Evolutionary conservation across 2,329 filamentous ascomycete genomes (phyloP), one percentile per base, ranked within the genome.

Genomic region (Hymenoscyphus repandus): DNA sequence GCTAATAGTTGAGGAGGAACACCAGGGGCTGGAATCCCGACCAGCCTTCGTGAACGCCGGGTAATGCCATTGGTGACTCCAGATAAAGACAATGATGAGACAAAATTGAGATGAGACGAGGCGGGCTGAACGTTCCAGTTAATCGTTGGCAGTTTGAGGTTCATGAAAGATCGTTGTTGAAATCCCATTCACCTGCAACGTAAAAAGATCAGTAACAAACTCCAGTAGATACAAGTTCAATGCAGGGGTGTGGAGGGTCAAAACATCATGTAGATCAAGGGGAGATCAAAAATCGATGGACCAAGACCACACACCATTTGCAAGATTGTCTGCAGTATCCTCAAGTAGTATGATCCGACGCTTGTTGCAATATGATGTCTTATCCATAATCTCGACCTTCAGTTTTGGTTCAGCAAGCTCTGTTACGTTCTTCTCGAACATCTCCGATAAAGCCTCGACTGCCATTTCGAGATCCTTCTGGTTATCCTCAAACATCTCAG

Each of bases 351-450:
- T 96, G 20, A 96, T 78, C 40, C 93, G 80, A 48, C 93, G 80
- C 70, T 93, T 92, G 69, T 88, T 96, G 73, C 95, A 99, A 69
- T 99, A 99, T 0, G 90, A 82, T 3, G 92, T 99, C 78, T 96
- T 97, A 70, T 99, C 92, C 83, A 99, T 88, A 65, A 99, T 99
- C 58, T 96, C 92, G 6, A 96, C 90, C 73, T 96, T 97, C 53
- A 96, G 76, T 69, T 96, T 96, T n/a, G 90, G 68, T 41, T 86
- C 82, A 3, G 89, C 81, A 15, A 99, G 75, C 62, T 96, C 90
- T 37, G 83, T 74, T n/a, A 92, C 89, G 0, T 91, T 90, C 74
- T 95, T 96, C 77, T 99, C 93, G 60, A 99, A 99, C 90, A 99
- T 96, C 70, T 96, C 91, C n/a, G 90, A 96, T 58, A 99, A 73